Percentiles rank a stretch among this genome's conserved stretches.
These are phyloP conservation scores for Cordyceps javanica DNA, from an alignment of 2,329 filamentous ascomycete species.

Conservation along the genomic window DNA sequence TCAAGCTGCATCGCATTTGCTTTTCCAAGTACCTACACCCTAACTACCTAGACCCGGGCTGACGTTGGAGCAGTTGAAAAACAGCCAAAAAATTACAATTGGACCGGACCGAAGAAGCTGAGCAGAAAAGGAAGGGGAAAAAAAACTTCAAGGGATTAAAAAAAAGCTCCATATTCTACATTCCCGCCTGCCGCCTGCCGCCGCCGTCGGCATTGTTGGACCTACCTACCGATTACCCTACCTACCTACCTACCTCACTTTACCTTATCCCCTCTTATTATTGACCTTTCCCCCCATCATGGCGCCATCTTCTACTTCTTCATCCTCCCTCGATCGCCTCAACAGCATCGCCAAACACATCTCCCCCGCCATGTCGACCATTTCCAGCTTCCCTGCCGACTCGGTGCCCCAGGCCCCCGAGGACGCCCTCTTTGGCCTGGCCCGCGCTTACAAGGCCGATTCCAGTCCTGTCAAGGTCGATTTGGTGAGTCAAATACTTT, in stretches of 20 bases:
- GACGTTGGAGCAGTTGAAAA: slow-evolving; percentile 3
- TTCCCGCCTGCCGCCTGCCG: slow-evolving; percentile 1
- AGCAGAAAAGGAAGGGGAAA: background rate
- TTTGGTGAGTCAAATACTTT: slow-evolving; percentile 52
- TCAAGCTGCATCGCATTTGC: background rate
- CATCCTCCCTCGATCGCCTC: slow-evolving; percentile 46
- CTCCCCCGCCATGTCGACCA: slow-evolving; percentile 45
- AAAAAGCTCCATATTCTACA: background rate
- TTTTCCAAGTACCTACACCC: background rate
- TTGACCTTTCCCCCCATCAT: slow-evolving; percentile 11
- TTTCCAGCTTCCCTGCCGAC: slow-evolving; percentile 67
- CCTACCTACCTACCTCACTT: background rate
- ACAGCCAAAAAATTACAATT: background rate
- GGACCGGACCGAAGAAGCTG: background rate
- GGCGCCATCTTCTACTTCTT: slow-evolving; percentile 29
- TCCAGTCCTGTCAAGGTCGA: slow-evolving; percentile 77
- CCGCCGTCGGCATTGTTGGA: background rate
- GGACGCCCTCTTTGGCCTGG: slow-evolving; percentile 90
- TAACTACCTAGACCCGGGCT: background rate
- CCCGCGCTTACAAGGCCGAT: slow-evolving; percentile 82
- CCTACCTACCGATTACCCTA: background rate
- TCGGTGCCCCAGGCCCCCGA: slow-evolving; percentile 85
- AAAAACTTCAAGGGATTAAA: too few species aligned
- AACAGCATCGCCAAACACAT: slow-evolving; percentile 65
- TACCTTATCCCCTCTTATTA: background rate